A percentile compares a stretch with the other conserved stretches of the same genome.
phyloP scores from a whole-genome alignment of 257 asterid genomes.

The Echium plantagineum region DNA sequence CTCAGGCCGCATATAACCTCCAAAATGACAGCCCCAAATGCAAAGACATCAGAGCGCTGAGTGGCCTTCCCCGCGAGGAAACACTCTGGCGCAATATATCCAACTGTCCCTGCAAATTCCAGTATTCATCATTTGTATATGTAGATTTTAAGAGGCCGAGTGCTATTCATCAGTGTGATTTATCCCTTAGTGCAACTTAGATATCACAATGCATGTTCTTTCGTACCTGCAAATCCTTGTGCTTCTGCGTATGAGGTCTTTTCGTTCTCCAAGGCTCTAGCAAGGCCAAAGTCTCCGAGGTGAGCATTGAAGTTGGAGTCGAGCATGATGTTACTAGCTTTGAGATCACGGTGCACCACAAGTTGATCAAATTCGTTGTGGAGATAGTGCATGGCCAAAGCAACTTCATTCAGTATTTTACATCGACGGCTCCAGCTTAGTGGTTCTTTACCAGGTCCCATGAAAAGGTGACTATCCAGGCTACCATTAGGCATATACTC shows the following conservation, averaged over 20 bases:
- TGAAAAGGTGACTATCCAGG: slow-evolving; percentile 26
- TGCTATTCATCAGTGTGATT: too few relatives aligned
- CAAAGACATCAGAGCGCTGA: slow-evolving; percentile 29
- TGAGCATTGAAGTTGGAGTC: slow-evolving; percentile 33
- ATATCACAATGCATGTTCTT: too few relatives aligned
- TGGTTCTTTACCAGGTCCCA: slow-evolving; percentile 8
- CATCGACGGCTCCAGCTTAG: slow-evolving; percentile 17
- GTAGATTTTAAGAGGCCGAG: too few relatives aligned
- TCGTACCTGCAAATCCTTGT: too few relatives aligned
- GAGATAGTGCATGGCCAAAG: slow-evolving; percentile 25
- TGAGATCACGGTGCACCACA: slow-evolving; percentile 33
- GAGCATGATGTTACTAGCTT: slow-evolving; percentile 38
- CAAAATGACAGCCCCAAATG: slow-evolving; percentile 28
- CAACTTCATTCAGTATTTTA: slow-evolving; percentile 19
- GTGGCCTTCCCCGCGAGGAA: slow-evolving; percentile 31
- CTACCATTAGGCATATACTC: slow-evolving; percentile 35
- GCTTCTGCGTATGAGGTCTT: too few relatives aligned
- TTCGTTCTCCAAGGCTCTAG: slow-evolving; percentile 22
- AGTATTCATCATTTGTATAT: too few relatives aligned
- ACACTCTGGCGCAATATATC: slow-evolving; percentile 34
- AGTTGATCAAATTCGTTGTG: slow-evolving; percentile 30
- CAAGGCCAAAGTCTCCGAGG: slow-evolving; percentile 38
- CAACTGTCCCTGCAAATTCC: slow-evolving; percentile 20
- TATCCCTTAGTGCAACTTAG: too few relatives aligned
- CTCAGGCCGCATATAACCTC: slow-evolving; percentile 23